Conservation (phyloP, 768 basidiomycete species). For the Pleurotus platypus region DNA sequence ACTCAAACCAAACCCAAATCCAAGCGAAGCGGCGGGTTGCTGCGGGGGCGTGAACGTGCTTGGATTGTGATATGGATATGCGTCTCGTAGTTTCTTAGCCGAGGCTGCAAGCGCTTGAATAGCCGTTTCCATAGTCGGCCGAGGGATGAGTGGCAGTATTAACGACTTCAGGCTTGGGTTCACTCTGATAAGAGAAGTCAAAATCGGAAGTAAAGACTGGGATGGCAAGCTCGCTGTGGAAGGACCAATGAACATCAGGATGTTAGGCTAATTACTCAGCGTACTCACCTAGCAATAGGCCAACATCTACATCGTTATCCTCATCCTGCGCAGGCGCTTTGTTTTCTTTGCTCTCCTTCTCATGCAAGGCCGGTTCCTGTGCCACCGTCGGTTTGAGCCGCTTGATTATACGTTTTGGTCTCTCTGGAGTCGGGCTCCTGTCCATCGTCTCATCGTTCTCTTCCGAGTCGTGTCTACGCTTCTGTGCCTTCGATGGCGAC, state of each 20-base stretch:
- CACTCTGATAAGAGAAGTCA: conserved; percentile 61
- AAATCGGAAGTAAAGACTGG: conserved; percentile 70
- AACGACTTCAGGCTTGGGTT: conserved; percentile 71
- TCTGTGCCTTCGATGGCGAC: conserved; percentile 40
- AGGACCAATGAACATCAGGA: conserved; percentile 11
- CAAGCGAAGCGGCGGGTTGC: conserved; percentile 17
- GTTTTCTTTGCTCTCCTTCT: conserved; percentile 42
- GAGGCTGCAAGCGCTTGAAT: conserved; percentile 64
- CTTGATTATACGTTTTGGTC: conserved; percentile 49
- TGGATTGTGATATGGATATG: conserved; percentile 75
- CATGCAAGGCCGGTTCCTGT: conserved; percentile 30
- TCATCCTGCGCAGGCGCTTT: conserved; percentile 34
- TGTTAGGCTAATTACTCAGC: neutral
- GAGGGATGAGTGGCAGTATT: conserved; percentile 75
- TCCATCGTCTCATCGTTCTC: conserved; percentile 79
- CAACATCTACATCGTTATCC: conserved; percentile 72
- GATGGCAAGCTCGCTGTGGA: conserved; percentile 71
- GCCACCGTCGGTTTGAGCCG: conserved; percentile 54
- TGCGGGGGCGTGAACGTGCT: conserved; percentile 27
- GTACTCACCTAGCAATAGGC: conserved; percentile 70
- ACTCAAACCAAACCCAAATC: conserved; percentile 29
- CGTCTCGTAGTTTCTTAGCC: conserved; percentile 72
- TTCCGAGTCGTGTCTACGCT: conserved; percentile 66
- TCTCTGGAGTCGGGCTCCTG: conserved; percentile 80
- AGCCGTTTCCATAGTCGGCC: conserved; percentile 78